Base-by-base conservation (phyloP, 495 filamentous ascomycete genomes). In the Xylaria venustula region DNA sequence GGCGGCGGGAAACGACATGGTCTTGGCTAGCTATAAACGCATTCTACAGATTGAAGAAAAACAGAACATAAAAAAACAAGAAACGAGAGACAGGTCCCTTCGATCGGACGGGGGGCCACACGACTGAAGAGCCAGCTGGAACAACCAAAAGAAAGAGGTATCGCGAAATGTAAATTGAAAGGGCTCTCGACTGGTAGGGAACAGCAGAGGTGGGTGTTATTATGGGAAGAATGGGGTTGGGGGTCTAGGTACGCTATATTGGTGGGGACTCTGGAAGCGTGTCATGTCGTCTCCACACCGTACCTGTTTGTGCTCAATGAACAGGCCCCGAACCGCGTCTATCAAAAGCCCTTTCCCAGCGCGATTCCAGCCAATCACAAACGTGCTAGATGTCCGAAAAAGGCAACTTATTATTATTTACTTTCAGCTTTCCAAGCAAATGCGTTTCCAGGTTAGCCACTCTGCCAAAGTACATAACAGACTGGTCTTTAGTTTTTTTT, bases 361-460 rank as follows among this genome's bases (percentile, higher is more conserved):
- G 58, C 58, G 58, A 47, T 50, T 0, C 6, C 54, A 57, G 48
- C 69, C 69, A 71, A 71, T 71, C 62, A 71, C 14, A 51, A 12
- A 52, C 25, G 34, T 15, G 2, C 17, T 42, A 14, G 22, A 54
- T 52, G 26, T 23, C 68, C 68, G 32, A 69, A 71, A 68, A 59
- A 22, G 66, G 68, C 65, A 71, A 67, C 64, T 54, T 61, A 61
- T 61, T 61, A 48, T 66, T 71, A 71, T 71, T 71, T 71, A 71
- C 69, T 67, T 67, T 34, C 36, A 44, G n/a, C 22, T 11, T 26
- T 6, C 22, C 20, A 32, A 51, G 59, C 61, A 63, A 12, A 65
- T 62, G 58, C 62, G 60, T 68, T 60, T 62, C 65, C 67, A 62
- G 62, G 68, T 71, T 47, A 58, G 61, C 63, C 54, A 56, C 22